These are phyloP conservation scores for Colletotrichum incanum DNA, from an alignment of 2,329 filamentous ascomycete genomes.

Conservation along the genomic window DNA sequence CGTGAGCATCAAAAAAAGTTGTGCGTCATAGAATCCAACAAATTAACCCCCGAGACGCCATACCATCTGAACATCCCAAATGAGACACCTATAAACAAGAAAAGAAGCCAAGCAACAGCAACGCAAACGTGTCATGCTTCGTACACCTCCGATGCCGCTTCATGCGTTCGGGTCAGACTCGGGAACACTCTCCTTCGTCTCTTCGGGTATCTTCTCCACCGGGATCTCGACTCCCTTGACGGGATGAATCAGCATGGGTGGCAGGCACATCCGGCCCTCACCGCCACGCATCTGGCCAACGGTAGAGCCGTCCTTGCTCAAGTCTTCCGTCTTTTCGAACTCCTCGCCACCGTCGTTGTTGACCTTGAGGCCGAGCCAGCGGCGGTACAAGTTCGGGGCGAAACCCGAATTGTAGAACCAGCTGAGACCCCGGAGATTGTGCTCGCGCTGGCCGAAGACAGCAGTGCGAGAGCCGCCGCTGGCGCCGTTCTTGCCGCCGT, in stretches of 20 bases:
- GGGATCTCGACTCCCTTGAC: conserved; percentile 82
- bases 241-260: conserved; percentile 91
- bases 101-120: conserved; percentile 18
- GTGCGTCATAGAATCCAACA: conserved; percentile 36
- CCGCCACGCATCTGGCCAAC: conserved; percentile 73
- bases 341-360: conserved; percentile 85
- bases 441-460: conserved; percentile 87
- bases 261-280: conserved; percentile 91
- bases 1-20: conserved; percentile 13
- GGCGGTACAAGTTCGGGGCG: conserved; percentile 83
- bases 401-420: conserved; percentile 96
- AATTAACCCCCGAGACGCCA: conserved; percentile 41
- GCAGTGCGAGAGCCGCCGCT: conserved; percentile 81
- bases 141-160: conserved; percentile 29
- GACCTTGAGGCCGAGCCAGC: conserved; percentile 88
- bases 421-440: conserved; percentile 87
- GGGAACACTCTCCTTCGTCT: conserved; percentile 59
- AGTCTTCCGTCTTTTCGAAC: conserved; percentile 75
- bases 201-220: conserved; percentile 70
- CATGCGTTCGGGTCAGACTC: conserved; percentile 67
- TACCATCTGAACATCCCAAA: conserved; percentile 36
- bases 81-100: conserved; percentile 25
- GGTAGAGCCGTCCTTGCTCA: conserved; percentile 64
- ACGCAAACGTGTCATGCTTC: conserved; percentile 34
- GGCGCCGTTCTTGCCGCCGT: conserved; percentile 82